Conservation (phyloP, 441 rosid genomes). For the Populus hybrid region DNA sequence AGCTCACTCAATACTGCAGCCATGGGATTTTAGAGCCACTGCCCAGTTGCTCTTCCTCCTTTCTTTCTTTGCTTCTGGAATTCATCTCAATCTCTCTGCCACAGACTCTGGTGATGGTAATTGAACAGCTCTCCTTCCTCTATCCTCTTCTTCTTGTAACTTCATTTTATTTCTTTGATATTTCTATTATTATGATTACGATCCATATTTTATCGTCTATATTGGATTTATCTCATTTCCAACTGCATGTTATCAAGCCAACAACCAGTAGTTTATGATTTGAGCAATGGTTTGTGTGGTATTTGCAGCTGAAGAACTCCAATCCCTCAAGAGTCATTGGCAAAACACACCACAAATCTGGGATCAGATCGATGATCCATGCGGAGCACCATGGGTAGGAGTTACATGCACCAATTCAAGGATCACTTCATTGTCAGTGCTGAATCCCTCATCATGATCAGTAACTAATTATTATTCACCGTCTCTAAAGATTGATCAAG, state of each 20-base stretch:
- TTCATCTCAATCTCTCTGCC: constrained; percentile 33
- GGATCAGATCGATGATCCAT: constrained; percentile 67
- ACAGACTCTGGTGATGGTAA: constrained; percentile 46
- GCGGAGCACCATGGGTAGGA: constrained; percentile 63
- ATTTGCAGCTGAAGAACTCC: constrained; percentile 58
- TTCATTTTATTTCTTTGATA: no score
- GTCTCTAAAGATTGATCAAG: not conserved
- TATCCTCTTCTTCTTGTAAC: no score
- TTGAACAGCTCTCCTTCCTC: no score
- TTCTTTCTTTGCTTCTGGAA: constrained; percentile 26
- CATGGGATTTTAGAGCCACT: constrained; percentile 21
- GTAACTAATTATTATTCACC: not conserved
- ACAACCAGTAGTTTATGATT: no score
- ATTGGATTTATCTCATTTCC: no score
- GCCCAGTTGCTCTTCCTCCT: constrained; percentile 32
- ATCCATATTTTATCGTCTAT: no score
- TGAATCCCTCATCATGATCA: not conserved
- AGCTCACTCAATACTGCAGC: not conserved
- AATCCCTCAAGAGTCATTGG: constrained; percentile 72
- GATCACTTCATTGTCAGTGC: constrained; percentile 70
- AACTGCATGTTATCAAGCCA: no score
- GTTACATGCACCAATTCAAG: constrained; percentile 63
- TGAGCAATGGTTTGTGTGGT: not conserved
- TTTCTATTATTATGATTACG: no score
- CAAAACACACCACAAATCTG: constrained; percentile 70